A percentile compares a stretch with the other conserved stretches of the same genome.
phyloP scores from a whole-genome alignment of 2,329 filamentous ascomycete genomes.

The Cladophialophora psammophila region DNA sequence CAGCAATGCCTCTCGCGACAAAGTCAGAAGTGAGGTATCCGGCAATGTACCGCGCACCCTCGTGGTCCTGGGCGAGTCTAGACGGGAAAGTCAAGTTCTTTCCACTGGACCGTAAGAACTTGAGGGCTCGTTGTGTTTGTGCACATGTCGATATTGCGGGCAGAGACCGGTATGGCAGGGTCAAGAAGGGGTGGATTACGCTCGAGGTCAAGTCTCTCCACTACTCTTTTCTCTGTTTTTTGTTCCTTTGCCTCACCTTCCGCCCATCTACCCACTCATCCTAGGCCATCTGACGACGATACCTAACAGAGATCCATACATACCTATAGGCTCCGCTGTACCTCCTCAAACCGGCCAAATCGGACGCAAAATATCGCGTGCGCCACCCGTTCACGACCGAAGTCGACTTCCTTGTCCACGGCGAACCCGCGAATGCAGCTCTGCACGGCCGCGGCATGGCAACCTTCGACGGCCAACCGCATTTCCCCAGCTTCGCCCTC shows the following conservation, averaged over 20 bases:
- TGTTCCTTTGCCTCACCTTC: not conserved
- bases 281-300: not conserved
- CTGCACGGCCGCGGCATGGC: not conserved
- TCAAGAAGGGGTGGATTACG: not conserved
- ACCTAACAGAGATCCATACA: not conserved
- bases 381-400: conserved; percentile 1
- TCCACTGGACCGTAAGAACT: not conserved
- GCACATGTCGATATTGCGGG: conserved; percentile 4
- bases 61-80: not conserved
- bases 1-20: conserved; percentile 2
- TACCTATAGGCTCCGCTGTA: not conserved
- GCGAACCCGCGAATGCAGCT: not conserved
- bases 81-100: not conserved
- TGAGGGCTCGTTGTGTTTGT: not conserved
- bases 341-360: not conserved
- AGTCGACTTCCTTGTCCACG: not conserved
- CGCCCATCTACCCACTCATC: not conserved
- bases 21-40: conserved; percentile 5
- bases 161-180: not conserved
- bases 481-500: not conserved
- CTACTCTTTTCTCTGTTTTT: not conserved
- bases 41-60: not conserved
- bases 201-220: not conserved
- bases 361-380: not conserved
- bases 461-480: not conserved